Evolutionary conservation across 768 basidiomycete species (phyloP).

Genomic region (Kwoniella mangroviensis): DNA sequence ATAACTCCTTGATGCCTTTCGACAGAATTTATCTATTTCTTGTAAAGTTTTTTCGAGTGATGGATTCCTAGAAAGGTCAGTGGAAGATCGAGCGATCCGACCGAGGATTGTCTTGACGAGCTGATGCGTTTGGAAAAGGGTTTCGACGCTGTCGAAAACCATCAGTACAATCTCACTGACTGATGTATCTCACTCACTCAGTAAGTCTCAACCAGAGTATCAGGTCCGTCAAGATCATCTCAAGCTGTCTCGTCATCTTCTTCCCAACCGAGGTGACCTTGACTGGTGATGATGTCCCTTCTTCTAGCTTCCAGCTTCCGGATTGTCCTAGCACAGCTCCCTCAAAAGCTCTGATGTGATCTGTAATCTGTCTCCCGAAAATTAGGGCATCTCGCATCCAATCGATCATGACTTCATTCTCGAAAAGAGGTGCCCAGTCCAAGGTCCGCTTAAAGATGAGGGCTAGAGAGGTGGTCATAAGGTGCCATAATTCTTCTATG

Average conservation of each 20-base stretch:
- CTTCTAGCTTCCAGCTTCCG: constrained; percentile 28
- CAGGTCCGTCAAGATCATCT: constrained; percentile 77
- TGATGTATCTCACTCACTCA: constrained; percentile 63
- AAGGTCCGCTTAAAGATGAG: constrained; percentile 85
- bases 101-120: constrained; percentile 78
- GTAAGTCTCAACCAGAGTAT: constrained; percentile 89
- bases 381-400: constrained; percentile 99
- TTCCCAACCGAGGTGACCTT: constrained; percentile 69
- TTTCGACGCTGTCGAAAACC: constrained; percentile 61
- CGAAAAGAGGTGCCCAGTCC: constrained; percentile 78
- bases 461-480: constrained; percentile 77
- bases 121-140: constrained; percentile 84
- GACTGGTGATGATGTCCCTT: constrained; percentile 53
- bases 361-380: constrained; percentile 83
- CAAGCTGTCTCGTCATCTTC: constrained; percentile 77
- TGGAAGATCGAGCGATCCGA: constrained; percentile 70
- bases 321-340: constrained; percentile 63
- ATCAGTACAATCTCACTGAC: background rate
- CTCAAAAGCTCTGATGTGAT: constrained; percentile 79
- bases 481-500: constrained; percentile 77
- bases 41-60: constrained; percentile 62
- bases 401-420: constrained; percentile 79
- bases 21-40: constrained; percentile 64
- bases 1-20: constrained; percentile 43
- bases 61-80: constrained; percentile 52